A percentile compares a stretch with the other conserved stretches of the same genome.
These are phyloP conservation scores for Dentipellis fragilis DNA, from an alignment of 768 basidiomycete species.

Conservation along the genomic window DNA sequence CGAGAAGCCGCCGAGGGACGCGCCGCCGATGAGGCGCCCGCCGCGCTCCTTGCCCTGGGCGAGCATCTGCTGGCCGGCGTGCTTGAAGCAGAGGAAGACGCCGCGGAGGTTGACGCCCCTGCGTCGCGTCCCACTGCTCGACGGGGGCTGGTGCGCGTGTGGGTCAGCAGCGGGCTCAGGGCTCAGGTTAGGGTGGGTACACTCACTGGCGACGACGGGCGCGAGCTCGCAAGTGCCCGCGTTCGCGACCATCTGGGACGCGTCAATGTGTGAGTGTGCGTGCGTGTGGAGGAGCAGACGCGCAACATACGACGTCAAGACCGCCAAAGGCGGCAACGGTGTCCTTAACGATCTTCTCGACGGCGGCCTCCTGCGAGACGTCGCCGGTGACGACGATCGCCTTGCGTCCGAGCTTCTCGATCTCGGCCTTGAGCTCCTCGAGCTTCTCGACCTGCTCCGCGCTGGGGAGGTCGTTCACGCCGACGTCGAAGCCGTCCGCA, in stretches of 20 bases:
- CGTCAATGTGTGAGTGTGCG: not conserved
- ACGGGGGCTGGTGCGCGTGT: conserved; percentile 5
- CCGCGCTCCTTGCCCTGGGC: conserved; percentile 14
- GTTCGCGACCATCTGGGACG: not conserved
- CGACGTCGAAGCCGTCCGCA: conserved; percentile 35
- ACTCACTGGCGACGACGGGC: not conserved
- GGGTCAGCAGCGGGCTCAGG: no score
- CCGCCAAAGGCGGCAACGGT: not conserved
- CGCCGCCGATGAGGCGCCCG: conserved; percentile 17
- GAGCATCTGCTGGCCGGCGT: conserved; percentile 16
- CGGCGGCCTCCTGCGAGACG: not conserved
- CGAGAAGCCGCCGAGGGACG: conserved; percentile 1
- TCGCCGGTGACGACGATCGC: not conserved
- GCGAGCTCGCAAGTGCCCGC: not conserved
- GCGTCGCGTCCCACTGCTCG: conserved; percentile 14
- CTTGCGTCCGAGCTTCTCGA: not conserved
- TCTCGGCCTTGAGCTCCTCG: not conserved
- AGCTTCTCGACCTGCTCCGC: not conserved
- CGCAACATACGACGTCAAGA: not conserved
- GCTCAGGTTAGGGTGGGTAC: not conserved
- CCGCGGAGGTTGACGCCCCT: conserved; percentile 14
- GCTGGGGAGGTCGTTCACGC: conserved; percentile 27
- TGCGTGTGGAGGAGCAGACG: no score
- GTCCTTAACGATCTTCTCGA: not conserved
- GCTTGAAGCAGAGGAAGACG: conserved; percentile 16